Evolutionary conservation across 139 green algal species (phyloP).

Genomic region (Tetraselmis chui): DNA sequence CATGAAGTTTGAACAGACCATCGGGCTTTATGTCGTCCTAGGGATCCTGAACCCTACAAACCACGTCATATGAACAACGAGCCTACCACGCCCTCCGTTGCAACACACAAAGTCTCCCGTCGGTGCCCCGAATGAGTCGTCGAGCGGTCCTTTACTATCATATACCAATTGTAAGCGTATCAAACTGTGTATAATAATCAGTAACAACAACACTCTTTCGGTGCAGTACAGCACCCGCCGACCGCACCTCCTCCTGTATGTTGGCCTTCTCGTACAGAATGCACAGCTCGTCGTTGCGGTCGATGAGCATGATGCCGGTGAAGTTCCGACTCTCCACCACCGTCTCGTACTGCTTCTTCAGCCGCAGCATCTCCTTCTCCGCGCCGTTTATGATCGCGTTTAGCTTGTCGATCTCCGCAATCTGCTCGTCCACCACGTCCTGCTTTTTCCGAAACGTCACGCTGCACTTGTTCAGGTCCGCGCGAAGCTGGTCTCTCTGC

Average conservation of each 20-base stretch:
- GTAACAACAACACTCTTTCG: too few species aligned
- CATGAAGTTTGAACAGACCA: too few species aligned
- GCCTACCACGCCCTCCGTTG: too few species aligned
- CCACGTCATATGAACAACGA: too few species aligned
- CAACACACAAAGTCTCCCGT: too few species aligned
- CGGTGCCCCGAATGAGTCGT: too few species aligned
- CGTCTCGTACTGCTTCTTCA: constrained; percentile 54
- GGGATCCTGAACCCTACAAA: too few species aligned
- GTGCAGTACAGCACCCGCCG: too few species aligned
- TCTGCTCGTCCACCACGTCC: constrained; percentile 63
- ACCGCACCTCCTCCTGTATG: constrained; percentile 49
- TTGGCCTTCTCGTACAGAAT: constrained; percentile 78
- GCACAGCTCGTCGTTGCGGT: constrained; percentile 80
- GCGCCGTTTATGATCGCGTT: constrained; percentile 60
- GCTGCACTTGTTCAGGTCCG: constrained; percentile 47
- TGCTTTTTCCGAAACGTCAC: constrained; percentile 54
- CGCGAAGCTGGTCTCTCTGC: constrained; percentile 51
- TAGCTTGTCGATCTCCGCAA: constrained; percentile 63
- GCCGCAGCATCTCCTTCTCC: constrained; percentile 60
- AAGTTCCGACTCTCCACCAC: constrained; percentile 56
- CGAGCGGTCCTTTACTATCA: too few species aligned
- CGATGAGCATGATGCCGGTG: constrained; percentile 69
- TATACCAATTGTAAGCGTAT: too few species aligned
- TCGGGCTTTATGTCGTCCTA: too few species aligned
- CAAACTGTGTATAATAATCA: too few species aligned